These are phyloP conservation scores for Neoboletus brunneissimus DNA, from an alignment of 768 basidiomycete genomes.

Conservation along the genomic window DNA sequence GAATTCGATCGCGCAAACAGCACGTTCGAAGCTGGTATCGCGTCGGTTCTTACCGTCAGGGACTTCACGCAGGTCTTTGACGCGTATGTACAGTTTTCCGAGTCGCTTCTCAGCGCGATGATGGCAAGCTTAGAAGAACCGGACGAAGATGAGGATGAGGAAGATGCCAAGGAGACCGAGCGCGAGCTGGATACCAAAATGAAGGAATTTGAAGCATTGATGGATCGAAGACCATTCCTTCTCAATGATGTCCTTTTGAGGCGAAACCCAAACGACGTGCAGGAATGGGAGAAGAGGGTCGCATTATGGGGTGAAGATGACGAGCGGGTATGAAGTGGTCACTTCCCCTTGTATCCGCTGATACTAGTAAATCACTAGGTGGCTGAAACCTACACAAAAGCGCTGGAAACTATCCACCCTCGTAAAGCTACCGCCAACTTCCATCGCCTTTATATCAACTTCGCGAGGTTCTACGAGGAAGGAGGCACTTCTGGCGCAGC, in stretches of 20 bases:
- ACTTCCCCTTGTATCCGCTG: background rate
- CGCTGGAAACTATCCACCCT: slow-evolving; percentile 83
- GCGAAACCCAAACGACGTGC: slow-evolving; percentile 95
- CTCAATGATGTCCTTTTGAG: slow-evolving; percentile 93
- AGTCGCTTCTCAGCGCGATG: slow-evolving; percentile 82
- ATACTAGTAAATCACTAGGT: slow-evolving; percentile 47
- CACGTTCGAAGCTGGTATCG: slow-evolving; percentile 86
- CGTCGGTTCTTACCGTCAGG: slow-evolving; percentile 83
- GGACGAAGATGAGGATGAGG: slow-evolving; percentile 76
- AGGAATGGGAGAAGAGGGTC: slow-evolving; percentile 98
- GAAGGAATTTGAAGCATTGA: slow-evolving; percentile 90
- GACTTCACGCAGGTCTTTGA: slow-evolving; percentile 99
- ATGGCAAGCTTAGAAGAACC: slow-evolving; percentile 82
- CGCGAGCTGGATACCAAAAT: slow-evolving; percentile 82
- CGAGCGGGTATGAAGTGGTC: slow-evolving; percentile 61
- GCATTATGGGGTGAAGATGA: slow-evolving; percentile 93
- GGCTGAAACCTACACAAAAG: slow-evolving; percentile 88
- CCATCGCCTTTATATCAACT: slow-evolving; percentile 89
- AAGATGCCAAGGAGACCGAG: slow-evolving; percentile 74
- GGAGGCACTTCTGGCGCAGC: slow-evolving; percentile 80
- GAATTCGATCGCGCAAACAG: slow-evolving; percentile 90
- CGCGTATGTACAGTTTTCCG: slow-evolving; percentile 91
- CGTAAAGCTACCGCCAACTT: slow-evolving; percentile 89
- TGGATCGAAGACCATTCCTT: slow-evolving; percentile 93
- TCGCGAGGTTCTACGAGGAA: slow-evolving; percentile 97